These are phyloP conservation scores for Xylariaceae sp. DNA, from an alignment of 2,329 filamentous ascomycete genomes.

Conservation along the genomic window DNA sequence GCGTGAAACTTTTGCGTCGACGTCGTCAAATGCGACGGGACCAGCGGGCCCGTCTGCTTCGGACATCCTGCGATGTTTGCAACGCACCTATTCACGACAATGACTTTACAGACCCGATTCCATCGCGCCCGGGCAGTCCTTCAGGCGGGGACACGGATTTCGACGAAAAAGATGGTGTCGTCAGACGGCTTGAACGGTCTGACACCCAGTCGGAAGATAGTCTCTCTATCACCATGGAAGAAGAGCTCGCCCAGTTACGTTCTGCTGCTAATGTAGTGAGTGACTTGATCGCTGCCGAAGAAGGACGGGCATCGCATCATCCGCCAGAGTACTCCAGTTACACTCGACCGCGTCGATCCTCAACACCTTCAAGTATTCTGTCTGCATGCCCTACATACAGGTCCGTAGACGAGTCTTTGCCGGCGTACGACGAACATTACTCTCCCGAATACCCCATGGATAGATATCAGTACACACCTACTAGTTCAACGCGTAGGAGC, in stretches of 20 bases:
- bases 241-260: slow-evolving; percentile 46
- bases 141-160: slow-evolving; percentile 24
- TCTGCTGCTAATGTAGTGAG: slow-evolving; percentile 42
- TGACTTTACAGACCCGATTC: slow-evolving; percentile 30
- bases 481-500: slow-evolving; percentile 1
- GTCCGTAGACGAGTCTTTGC: slow-evolving; percentile 37
- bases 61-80: slow-evolving; percentile 20
- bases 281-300: slow-evolving; percentile 42
- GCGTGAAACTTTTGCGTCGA: slow-evolving; percentile 13
- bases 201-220: slow-evolving; percentile 29
- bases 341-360: slow-evolving; percentile 20
- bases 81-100: slow-evolving; percentile 24
- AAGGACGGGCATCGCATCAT: slow-evolving; percentile 28
- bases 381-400: slow-evolving; percentile 32
- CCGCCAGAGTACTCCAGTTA: slow-evolving; percentile 16
- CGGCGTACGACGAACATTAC: slow-evolving; percentile 38
- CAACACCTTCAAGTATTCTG: slow-evolving; percentile 27
- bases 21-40: slow-evolving; percentile 15
- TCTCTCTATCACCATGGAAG: slow-evolving; percentile 40
- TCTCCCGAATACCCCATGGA: slow-evolving; percentile 38
- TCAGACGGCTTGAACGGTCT: slow-evolving; percentile 24
- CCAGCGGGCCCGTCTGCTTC: slow-evolving; percentile 8
- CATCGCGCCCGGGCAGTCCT: slow-evolving; percentile 25
- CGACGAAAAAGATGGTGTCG: slow-evolving; percentile 37
- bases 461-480: slow-evolving; percentile 38